A percentile compares a stretch with the other conserved stretches of the same genome.
These are phyloP conservation scores for Aspergillus incahuasiensis DNA, from an alignment of 495 filamentous ascomycete species.

Conservation along the genomic window DNA sequence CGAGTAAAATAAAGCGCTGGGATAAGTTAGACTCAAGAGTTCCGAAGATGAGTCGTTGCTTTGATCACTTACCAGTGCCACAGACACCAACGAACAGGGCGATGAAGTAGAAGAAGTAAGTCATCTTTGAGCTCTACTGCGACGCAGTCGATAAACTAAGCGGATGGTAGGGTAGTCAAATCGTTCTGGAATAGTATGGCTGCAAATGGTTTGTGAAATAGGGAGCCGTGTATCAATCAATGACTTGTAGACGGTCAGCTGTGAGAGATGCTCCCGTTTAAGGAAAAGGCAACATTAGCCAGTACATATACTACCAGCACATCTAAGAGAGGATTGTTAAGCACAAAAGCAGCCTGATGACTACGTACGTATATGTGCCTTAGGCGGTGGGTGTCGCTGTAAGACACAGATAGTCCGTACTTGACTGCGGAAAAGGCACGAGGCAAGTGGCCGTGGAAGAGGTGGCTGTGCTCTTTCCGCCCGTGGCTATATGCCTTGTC, in stretches of 20 bases:
- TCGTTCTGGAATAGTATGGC: neutral
- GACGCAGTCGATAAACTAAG: neutral
- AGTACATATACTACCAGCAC: neutral
- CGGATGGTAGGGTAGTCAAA: neutral
- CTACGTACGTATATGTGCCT: too few relatives aligned
- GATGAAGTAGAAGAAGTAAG: constrained; percentile 73
- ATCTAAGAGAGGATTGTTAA: neutral
- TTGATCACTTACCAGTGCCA: constrained; percentile 49
- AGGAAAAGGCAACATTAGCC: constrained; percentile 11
- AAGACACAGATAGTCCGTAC: too few relatives aligned
- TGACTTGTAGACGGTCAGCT: neutral
- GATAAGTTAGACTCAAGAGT: constrained; percentile 5
- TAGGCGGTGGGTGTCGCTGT: too few relatives aligned
- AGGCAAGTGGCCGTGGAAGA: constrained; percentile 8
- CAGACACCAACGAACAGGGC: constrained; percentile 58
- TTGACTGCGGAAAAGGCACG: constrained; percentile 14
- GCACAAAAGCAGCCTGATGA: too few relatives aligned
- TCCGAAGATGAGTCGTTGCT: neutral
- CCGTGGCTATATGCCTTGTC: constrained; percentile 12
- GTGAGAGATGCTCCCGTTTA: neutral
- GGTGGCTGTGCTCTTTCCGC: too few relatives aligned
- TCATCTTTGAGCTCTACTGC: constrained; percentile 43
- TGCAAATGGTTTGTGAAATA: neutral
- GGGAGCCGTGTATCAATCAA: neutral
- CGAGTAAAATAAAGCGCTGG: constrained; percentile 76